Evolutionary conservation across 306 rosid genomes (phyloP), one percentile per base, ranked within the genome.

Genomic region (Fagus sylvatica): DNA sequence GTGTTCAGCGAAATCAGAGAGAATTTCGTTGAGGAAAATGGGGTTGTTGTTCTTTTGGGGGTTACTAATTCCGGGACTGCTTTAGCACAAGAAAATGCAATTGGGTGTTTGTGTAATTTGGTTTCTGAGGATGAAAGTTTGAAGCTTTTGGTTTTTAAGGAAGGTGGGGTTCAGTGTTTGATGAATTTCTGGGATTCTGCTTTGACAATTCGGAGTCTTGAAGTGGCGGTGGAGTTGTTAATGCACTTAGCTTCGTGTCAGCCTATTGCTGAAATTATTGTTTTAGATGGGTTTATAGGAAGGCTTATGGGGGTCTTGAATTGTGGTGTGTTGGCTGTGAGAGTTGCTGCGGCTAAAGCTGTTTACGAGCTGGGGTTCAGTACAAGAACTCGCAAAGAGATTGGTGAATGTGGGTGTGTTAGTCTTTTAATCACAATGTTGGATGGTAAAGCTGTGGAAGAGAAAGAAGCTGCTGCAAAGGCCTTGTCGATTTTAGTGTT

Each of bases 391-490:
- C 84, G 90, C 74, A 95, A 91, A 77, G 98, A 93, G 79, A 84
- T 93, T 82, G 99, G 98, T 41, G 98, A 93, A 33, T 76, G 84
- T 71, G 99, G 97, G 4, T 86, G 89, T 65, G 81, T 93, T 76
- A 55, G 55, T 15, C 84, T 81, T 66, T 70, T 95, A 81, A 85
- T 93, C 34, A 93, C 82, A 77, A 93, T 95, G 99, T 42, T 95
- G 76, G 99, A 95, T 79, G 99, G 98, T 17, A 95, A 95, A 19
- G 94, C 94, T 34, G 87, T 62, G 12, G 93, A 91, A 53, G 99
- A 95, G 91, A 95, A 87, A 76, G 96, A 89, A 80, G 89, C 89
- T 1, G 95, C 96, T 2, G 89, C 89, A 0, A 93, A 77, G 86
- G 96, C 99, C 2, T 86, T 95, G 87, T 93, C 94, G 6, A 76